Percentiles rank a stretch among this genome's conserved stretches.
Conservation (phyloP, 345 rosid genomes). For the Lepidium aucheri region DNA sequence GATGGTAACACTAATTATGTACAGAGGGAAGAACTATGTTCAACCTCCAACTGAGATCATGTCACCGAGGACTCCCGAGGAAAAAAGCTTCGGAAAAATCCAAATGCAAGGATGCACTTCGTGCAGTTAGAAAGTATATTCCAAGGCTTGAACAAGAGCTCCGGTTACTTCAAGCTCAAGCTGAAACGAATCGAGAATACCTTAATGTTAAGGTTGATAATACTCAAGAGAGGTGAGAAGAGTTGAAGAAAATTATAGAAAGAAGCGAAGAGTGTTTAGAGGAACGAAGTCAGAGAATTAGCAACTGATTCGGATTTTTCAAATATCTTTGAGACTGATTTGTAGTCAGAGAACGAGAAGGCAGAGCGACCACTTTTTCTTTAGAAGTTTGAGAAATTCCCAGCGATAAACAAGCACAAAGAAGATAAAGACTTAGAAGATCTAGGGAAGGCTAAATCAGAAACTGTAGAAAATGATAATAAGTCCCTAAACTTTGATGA, state of each 20-base stretch:
- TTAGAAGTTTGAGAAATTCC: slow-evolving; percentile 66
- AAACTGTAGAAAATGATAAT: slow-evolving; percentile 19
- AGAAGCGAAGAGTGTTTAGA: slow-evolving; percentile 35
- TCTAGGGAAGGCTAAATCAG: slow-evolving; percentile 17
- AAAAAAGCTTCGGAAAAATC: slow-evolving; percentile 94
- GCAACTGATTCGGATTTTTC: slow-evolving; percentile 69
- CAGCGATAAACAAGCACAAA: slow-evolving; percentile 29
- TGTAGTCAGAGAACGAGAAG: slow-evolving; percentile 42
- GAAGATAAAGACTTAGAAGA: slow-evolving; percentile 51
- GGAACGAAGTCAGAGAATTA: slow-evolving; percentile 36
- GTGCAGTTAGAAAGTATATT: slow-evolving; percentile 65
- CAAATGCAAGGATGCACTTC: slow-evolving; percentile 70
- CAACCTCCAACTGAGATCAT: slow-evolving; percentile 96
- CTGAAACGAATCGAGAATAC: slow-evolving; percentile 25
- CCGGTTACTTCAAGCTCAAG: slow-evolving; percentile 55
- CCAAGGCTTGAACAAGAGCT: slow-evolving; percentile 90
- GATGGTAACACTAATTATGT: slow-evolving; percentile 87
- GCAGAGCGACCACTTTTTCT: slow-evolving; percentile 50
- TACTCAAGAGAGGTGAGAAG: slow-evolving; percentile 29
- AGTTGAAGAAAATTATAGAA: slow-evolving; percentile 42
- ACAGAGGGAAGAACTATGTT: slow-evolving; percentile 86
- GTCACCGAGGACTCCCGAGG: slow-evolving; percentile 80
- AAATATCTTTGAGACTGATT: slow-evolving; percentile 79
- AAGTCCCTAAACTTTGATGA: slow-evolving; percentile 59
- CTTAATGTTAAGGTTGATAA: neutral